Evolutionary conservation across 1,139 yeast species (phyloP).

Genomic region (Kodamaea plutei): DNA sequence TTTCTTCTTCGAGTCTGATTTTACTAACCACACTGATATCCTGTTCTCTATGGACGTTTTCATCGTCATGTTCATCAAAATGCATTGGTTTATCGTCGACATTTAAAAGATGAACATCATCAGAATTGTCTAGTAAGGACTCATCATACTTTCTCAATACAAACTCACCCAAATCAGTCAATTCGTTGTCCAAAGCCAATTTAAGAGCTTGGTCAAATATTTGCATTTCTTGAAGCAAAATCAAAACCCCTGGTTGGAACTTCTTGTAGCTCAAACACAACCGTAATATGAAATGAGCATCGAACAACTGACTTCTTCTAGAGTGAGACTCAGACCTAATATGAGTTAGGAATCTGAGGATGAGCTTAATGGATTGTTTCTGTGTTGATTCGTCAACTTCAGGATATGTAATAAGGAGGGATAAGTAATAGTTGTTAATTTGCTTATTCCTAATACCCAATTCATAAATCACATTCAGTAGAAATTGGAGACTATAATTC

Average conservation of each 20-base stretch:
- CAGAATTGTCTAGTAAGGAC: constrained; percentile 13
- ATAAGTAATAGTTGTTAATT: constrained; percentile 70
- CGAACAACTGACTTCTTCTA: constrained; percentile 33
- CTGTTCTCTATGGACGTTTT: constrained; percentile 11
- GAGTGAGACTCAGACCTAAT: constrained; percentile 17
- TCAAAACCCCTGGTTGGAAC: constrained; percentile 62
- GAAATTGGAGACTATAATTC: constrained; percentile 65
- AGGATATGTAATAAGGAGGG: constrained; percentile 63
- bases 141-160: constrained; percentile 35
- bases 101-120: constrained; percentile 5
- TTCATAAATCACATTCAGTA: constrained; percentile 58
- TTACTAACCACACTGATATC: constrained; percentile 18
- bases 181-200: constrained; percentile 61
- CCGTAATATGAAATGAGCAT: constrained; percentile 71
- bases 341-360: constrained; percentile 27
- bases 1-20: constrained; percentile 31
- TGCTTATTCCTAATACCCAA: constrained; percentile 44
- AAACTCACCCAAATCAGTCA: constrained; percentile 53
- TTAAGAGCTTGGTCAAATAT: constrained; percentile 78
- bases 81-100: constrained; percentile 4
- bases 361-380: constrained; percentile 19
- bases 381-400: constrained; percentile 18
- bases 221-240: constrained; percentile 61
- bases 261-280: constrained; percentile 61
- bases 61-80: constrained; percentile 10